Percentiles rank a stretch among this genome's conserved stretches.
Conservation (phyloP, 331 rosid genomes). For the Rosa hybrid region DNA sequence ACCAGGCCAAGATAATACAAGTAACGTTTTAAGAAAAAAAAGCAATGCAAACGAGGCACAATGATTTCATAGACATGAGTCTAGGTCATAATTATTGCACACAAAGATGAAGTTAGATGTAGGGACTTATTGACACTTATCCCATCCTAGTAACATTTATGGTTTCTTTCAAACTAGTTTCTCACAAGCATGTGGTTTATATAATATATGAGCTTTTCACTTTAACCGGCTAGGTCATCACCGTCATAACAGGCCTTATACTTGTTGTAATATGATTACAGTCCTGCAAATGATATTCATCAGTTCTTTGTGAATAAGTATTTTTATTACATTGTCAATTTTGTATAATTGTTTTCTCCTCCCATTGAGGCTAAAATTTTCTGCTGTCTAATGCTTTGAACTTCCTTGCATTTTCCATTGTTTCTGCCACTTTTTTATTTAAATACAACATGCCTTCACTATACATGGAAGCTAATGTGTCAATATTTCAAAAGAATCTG, state of each 20-base stretch:
- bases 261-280: background rate
- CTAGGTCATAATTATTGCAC: background rate
- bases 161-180: background rate
- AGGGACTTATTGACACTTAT: background rate
- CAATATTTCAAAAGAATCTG: background rate
- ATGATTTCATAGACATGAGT: background rate
- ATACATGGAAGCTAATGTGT: background rate
- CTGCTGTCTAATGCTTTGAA: background rate
- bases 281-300: background rate
- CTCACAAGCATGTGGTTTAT: background rate
- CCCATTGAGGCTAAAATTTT: conserved; percentile 15
- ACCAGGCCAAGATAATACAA: background rate
- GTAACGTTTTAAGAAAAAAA: background rate
- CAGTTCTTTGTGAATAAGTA: background rate
- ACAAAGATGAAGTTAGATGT: background rate
- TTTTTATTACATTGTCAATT: background rate
- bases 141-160: no score
- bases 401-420: background rate
- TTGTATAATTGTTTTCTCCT: conserved; percentile 8
- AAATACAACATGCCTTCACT: background rate
- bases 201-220: background rate
- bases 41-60: background rate
- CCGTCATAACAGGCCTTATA: background rate
- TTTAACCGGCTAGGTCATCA: background rate
- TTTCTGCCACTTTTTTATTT: background rate